Evolutionary conservation across 163 green algal genomes (phyloP).

Genomic region (Chloromonas sp.): DNA sequence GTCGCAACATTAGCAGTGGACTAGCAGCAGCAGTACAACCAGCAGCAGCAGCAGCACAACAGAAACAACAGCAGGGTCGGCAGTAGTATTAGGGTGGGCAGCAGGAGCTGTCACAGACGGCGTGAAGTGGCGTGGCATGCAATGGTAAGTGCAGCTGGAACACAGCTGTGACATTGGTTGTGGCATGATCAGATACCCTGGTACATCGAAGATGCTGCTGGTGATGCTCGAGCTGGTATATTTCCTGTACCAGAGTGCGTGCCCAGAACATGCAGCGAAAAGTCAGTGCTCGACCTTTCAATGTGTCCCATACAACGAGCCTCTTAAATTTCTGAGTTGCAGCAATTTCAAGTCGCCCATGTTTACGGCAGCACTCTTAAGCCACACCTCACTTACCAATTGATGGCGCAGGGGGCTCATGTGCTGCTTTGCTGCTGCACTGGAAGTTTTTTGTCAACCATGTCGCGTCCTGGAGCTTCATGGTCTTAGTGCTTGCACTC

Average conservation of each 20-base stretch:
- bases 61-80: not conserved
- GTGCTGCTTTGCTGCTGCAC: not conserved
- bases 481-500: not conserved
- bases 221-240: too few species aligned
- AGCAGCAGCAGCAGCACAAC: not conserved
- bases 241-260: not conserved
- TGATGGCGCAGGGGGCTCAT: not conserved
- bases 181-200: too few species aligned
- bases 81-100: not conserved
- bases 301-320: not conserved
- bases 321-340: not conserved
- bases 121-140: too few species aligned
- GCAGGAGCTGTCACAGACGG: too few species aligned
- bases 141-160: too few species aligned
- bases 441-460: not conserved
- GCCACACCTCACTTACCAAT: not conserved
- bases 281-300: too few species aligned
- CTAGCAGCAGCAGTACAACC: not conserved
- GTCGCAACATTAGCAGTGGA: too few species aligned
- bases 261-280: too few species aligned
- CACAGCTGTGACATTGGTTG: too few species aligned
- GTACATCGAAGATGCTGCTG: too few species aligned
- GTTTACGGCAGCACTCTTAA: not conserved
- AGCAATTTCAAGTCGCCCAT: not conserved
- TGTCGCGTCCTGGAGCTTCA: not conserved